Evolutionary conservation across 805 yeast genomes (phyloP).

Genomic region (Helenozyma rhizophorensis): DNA sequence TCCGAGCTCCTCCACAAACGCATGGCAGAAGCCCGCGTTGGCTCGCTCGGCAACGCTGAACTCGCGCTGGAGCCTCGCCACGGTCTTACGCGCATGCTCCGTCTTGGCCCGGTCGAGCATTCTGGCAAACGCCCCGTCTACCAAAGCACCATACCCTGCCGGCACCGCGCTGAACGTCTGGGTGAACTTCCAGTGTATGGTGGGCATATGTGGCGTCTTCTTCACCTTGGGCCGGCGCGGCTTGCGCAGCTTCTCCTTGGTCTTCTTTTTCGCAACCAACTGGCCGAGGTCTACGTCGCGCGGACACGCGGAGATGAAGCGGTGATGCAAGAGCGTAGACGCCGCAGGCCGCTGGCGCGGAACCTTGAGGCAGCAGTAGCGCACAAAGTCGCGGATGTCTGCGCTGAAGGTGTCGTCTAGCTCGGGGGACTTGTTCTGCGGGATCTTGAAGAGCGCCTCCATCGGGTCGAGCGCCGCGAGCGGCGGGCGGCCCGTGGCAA

Average conservation of each 20-base stretch:
- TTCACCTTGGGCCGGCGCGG: constrained; percentile 3
- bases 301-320: constrained; percentile 39
- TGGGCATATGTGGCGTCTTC: constrained; percentile 14
- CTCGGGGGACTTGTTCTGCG: constrained; percentile 59
- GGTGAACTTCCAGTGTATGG: constrained; percentile 12
- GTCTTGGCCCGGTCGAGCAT: constrained; percentile 51
- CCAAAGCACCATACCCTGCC: constrained; percentile 6
- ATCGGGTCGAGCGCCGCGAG: constrained; percentile 67
- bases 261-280: constrained; percentile 6
- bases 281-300: constrained; percentile 8
- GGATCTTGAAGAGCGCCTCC: constrained; percentile 70
- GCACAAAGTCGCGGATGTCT: constrained; percentile 62
- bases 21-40: constrained; percentile 64
- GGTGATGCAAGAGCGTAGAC: constrained; percentile 45
- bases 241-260: constrained; percentile 22
- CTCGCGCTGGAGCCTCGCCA: constrained; percentile 36
- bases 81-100: constrained; percentile 43
- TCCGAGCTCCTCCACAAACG: constrained; percentile 58
- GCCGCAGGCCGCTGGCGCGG: constrained; percentile 67
- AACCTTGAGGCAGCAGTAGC: constrained; percentile 60
- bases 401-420: constrained; percentile 44
- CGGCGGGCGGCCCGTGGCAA: constrained; percentile 82
- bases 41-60: constrained; percentile 43
- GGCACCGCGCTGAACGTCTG: constrained; percentile 8
- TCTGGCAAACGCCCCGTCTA: constrained; percentile 17